These are phyloP conservation scores for Aspergillus quadrilineatus DNA, from an alignment of 2,329 filamentous ascomycete genomes.

Conservation along the genomic window DNA sequence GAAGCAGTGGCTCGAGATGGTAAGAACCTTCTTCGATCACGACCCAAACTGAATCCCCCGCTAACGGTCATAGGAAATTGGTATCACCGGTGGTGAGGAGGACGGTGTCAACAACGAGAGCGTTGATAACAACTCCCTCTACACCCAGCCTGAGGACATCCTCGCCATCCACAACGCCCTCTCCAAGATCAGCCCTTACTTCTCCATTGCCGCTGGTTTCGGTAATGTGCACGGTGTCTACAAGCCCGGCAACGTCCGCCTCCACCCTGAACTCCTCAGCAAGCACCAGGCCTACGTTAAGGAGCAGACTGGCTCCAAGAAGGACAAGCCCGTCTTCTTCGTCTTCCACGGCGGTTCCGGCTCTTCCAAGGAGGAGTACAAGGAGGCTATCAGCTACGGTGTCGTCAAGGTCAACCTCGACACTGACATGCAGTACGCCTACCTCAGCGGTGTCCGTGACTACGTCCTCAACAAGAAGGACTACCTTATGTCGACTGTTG, in stretches of 20 bases:
- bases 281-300: constrained; percentile 96
- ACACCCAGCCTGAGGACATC: constrained; percentile 98
- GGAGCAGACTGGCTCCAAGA: constrained; percentile 68
- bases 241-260: constrained; percentile 95
- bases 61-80: constrained; percentile 63
- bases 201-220: constrained; percentile 97
- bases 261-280: constrained; percentile 90
- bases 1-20: constrained; percentile 99
- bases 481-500: constrained; percentile 81
- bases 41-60: background rate
- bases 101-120: constrained; percentile 98
- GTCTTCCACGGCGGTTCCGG: constrained; percentile 99
- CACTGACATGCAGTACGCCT: constrained; percentile 95
- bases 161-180: constrained; percentile 87
- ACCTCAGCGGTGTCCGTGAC: constrained; percentile 88
- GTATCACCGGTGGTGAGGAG: constrained; percentile 95
- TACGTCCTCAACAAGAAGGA: constrained; percentile 94
- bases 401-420: constrained; percentile 99
- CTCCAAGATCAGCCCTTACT: constrained; percentile 84
- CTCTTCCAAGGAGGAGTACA: constrained; percentile 86
- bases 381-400: constrained; percentile 83
- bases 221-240: constrained; percentile 99
- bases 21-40: constrained; percentile 38
- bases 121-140: constrained; percentile 94
- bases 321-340: constrained; percentile 94